Percentiles rank a stretch among this genome's conserved stretches.
Conservation (phyloP, 371 early-diverging fungal genomes). For the Globomyces sp. region DNA sequence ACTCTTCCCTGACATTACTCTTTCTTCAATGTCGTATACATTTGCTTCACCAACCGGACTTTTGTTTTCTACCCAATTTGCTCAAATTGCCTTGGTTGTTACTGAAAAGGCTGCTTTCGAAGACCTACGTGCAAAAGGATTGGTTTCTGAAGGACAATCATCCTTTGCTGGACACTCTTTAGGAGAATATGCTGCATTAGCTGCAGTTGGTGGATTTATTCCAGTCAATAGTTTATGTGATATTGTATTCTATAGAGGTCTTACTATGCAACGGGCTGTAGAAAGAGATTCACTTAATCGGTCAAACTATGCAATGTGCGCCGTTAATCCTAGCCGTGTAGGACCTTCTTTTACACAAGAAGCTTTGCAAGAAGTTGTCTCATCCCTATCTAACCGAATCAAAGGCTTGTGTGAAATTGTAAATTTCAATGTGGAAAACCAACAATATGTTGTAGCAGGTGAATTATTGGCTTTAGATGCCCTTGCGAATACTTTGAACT, state of each 20-base stretch:
- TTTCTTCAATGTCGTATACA: conserved; percentile 78
- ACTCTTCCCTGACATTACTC: conserved; percentile 87
- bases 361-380: conserved; percentile 78
- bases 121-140: conserved; percentile 86
- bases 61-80: conserved; percentile 93
- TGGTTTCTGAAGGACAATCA: conserved; percentile 73
- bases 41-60: conserved; percentile 90
- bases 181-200: conserved; percentile 94
- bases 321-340: conserved; percentile 91
- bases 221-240: conserved; percentile 86
- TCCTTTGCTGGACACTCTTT: conserved; percentile 94
- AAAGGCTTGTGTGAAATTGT: conserved; percentile 88
- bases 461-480: conserved; percentile 76
- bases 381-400: conserved; percentile 75
- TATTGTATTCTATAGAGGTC: conserved; percentile 94
- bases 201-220: conserved; percentile 86
- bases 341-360: conserved; percentile 81
- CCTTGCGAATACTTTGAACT: conserved; percentile 79
- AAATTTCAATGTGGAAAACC: conserved; percentile 95
- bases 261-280: conserved; percentile 96
- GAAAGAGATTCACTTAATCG: conserved; percentile 77
- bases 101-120: conserved; percentile 92
- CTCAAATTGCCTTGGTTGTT: conserved; percentile 89
- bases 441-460: conserved; percentile 96
- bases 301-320: conserved; percentile 94